Evolutionary conservation across 2,329 filamentous ascomycete genomes (phyloP), one percentile per base, ranked within the genome.

Genomic region (Fusarium pseudoanthophilum): DNA sequence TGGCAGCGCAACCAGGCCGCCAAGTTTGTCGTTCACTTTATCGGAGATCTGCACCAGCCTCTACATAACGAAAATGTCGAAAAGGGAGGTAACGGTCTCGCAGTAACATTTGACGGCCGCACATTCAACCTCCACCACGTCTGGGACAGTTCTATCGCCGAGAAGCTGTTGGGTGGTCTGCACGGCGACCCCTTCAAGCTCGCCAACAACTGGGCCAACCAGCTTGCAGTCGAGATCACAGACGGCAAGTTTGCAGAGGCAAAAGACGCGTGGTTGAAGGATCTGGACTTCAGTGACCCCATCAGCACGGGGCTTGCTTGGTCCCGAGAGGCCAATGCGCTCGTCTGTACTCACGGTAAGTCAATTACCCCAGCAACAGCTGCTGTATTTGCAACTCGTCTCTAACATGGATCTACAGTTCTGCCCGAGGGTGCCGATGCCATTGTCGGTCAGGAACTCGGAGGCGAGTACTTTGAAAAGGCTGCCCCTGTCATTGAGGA

Each of bases 81-180:
- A 5, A 83, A 86, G 28, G 92, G 92, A 60, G 92, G 92, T 2
- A 95, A 94, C 74, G 87, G 87, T 16, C 92, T 94, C 74, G 80
- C 85, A 20, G 92, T 94, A 3, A 83, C 82, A 21, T 94, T 91
- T 82, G 84, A 90, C 32, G 86, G 86, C 7, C 79, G 81, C 36
- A 80, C 84, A 34, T 85, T 88, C 62, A 94, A 94, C 78, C 85
- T 94, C 46, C 92, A 94, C 78, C 87, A 91, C 65, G 88, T 93
- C 21, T 94, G 92, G 92, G 92, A 94, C 78, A 89, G 87, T 60
- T 88, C 87, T 73, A 93, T 94, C 70, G 87, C 89, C 2, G 91
- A 92, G 82, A 88, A 91, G 77, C 82, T 89, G 76, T 83, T 92
- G 3, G 91, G 91, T 5, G 88, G 86, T n/a, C 79, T 83, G 48